Evolutionary conservation across 805 yeast species (phyloP), one percentile per base, ranked within the genome.

Genomic region (Ogataea allantospora): DNA sequence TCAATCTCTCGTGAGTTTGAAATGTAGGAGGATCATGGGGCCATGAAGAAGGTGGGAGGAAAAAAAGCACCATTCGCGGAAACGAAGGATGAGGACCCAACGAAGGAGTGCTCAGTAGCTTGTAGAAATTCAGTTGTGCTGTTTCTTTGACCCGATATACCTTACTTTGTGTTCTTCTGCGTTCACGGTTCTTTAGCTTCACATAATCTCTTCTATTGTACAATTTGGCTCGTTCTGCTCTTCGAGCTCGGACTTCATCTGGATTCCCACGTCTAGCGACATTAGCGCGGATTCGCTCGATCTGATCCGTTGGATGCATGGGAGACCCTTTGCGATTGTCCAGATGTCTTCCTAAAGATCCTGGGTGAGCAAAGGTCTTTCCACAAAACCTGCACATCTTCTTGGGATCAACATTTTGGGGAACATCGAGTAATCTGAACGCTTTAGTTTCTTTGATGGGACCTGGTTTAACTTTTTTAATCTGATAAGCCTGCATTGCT

Each of bases 341-440:
- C 28, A 79, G 53, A 53, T 78, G 84, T 23, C 84, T 62, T 1
- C 83, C 83, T 39, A 77, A 60, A 0, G 80, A 74, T 2, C 83
- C 81, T 6, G 77, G 73, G 42, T 75, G 76, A 2, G 77, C 67
- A 53, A 78, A 79, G 1, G 69, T 62, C 40, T 68, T 64, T 1
- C 72, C 72, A 48, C 84, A 78, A 50, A 75, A 77, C 0, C 63
- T 63, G 52, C 83, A 77, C 37, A 62, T 54, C 43, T 54, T 63
- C 48, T 67, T 63, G 3, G 59, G 60, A 26, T 55, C 60, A 5
- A 48, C 53, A 17, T 55, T 55, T 2, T 42, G 43, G 5, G 57
- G 53, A 6, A 51, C 48, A 19, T 47, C 53, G 12, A 50, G 28
- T 3, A 51, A 33, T n/a, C 48, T 33, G 21, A 40, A 30, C n/a